phyloP scores from a whole-genome alignment of 2,329 filamentous ascomycete species.

The Nigrospora osmanthi region DNA sequence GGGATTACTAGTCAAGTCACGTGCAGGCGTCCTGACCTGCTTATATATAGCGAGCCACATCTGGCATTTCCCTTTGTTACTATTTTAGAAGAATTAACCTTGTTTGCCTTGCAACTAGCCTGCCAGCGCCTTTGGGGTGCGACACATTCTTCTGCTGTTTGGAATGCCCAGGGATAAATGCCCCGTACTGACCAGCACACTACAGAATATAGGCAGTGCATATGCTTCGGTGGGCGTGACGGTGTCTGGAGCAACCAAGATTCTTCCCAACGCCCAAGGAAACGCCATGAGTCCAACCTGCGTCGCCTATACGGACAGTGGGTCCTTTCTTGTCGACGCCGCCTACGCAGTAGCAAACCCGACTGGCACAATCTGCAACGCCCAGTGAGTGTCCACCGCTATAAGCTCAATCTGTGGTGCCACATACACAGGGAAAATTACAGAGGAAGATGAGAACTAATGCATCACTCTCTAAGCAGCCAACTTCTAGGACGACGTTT shows the following conservation, averaged over 20 bases:
- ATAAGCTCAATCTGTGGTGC: slow-evolving; percentile 4
- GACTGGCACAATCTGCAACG: slow-evolving; percentile 66
- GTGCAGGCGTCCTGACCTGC: no score
- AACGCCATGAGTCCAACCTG: slow-evolving; percentile 94
- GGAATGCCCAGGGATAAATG: neutral
- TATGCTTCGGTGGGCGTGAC: slow-evolving; percentile 90
- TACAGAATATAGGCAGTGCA: slow-evolving; percentile 75
- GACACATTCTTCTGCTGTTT: neutral
- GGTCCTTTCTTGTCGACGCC: slow-evolving; percentile 93
- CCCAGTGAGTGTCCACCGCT: slow-evolving; percentile 59
- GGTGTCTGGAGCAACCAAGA: slow-evolving; percentile 91
- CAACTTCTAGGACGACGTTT: slow-evolving; percentile 81
- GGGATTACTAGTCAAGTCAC: no score
- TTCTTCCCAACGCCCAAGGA: slow-evolving; percentile 93
- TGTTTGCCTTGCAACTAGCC: no score
- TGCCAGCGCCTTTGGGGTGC: no score
- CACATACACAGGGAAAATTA: no score
- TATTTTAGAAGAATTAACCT: no score
- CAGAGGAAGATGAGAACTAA: neutral
- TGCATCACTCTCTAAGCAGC: slow-evolving; percentile 30
- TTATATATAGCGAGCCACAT: no score
- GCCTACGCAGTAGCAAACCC: slow-evolving; percentile 83
- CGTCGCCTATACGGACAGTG: slow-evolving; percentile 94
- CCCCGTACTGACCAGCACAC: neutral
- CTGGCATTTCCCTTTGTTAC: no score